These are phyloP conservation scores for Moringa oleifera DNA, from an alignment of 345 rosid species.

Conservation along the genomic window DNA sequence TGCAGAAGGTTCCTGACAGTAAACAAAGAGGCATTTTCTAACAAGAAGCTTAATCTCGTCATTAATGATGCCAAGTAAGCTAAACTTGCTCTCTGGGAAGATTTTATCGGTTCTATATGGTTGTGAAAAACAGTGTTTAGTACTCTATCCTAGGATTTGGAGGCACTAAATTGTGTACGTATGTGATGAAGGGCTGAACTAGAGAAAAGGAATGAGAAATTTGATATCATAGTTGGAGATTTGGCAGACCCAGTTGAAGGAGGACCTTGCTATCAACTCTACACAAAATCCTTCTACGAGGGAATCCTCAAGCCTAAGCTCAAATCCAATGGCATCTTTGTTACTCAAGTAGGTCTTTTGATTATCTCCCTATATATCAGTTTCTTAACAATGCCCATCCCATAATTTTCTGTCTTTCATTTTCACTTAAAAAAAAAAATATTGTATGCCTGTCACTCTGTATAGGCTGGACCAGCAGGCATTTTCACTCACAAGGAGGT, in stretches of 20 bases:
- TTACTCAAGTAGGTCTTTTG: constrained; percentile 63
- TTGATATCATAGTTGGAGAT: constrained; percentile 91
- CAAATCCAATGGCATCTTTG: constrained; percentile 69
- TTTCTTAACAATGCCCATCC: not conserved
- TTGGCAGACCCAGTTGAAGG: constrained; percentile 97
- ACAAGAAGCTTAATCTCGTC: constrained; percentile 70
- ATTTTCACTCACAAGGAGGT: constrained; percentile 94
- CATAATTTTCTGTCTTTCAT: too few species aligned
- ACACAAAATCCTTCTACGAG: constrained; percentile 89
- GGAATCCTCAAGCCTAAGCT: constrained; percentile 74
- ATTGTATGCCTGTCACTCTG: not conserved
- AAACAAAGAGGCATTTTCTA: constrained; percentile 69
- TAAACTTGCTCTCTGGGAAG: not conserved
- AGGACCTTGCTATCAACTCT: constrained; percentile 96
- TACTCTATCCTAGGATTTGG: too few species aligned
- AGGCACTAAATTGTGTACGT: not conserved
- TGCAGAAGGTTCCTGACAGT: constrained; percentile 63
- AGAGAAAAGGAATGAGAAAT: constrained; percentile 64
- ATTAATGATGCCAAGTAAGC: constrained; percentile 87
- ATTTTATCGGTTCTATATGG: too few species aligned
- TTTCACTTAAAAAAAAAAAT: too few species aligned
- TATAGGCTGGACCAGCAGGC: constrained; percentile 96
- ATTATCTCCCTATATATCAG: not conserved
- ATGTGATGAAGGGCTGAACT: constrained; percentile 60
- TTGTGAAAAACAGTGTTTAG: too few species aligned